Percentiles rank a stretch among this genome's conserved stretches.
Evolutionary conservation across 768 basidiomycete genomes (phyloP).

Genomic region (Pisolithus albus): DNA sequence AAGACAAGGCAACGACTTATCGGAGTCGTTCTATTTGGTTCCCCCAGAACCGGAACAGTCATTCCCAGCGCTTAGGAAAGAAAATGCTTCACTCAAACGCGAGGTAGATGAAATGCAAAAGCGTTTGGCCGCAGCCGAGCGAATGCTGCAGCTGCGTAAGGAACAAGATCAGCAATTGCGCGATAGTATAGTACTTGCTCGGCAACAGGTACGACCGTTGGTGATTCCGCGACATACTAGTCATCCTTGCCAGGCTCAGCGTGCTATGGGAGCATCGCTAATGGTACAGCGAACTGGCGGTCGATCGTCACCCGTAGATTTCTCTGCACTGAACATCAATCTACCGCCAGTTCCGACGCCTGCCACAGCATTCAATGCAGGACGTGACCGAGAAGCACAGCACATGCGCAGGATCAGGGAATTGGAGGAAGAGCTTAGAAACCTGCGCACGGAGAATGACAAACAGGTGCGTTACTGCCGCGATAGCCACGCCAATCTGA

Average conservation of each 20-base stretch:
- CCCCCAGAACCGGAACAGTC: slow-evolving; percentile 54
- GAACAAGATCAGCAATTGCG: slow-evolving; percentile 76
- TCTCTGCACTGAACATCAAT: slow-evolving; percentile 53
- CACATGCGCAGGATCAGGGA: slow-evolving; percentile 54
- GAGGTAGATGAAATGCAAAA: slow-evolving; percentile 54
- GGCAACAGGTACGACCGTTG: slow-evolving; percentile 48
- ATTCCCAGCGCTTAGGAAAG: slow-evolving; percentile 47
- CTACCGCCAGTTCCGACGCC: slow-evolving; percentile 41
- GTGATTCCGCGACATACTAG: neutral
- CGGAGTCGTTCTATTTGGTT: slow-evolving; percentile 75
- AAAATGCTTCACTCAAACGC: slow-evolving; percentile 57
- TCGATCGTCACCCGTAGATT: slow-evolving; percentile 39
- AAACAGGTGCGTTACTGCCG: slow-evolving; percentile 54
- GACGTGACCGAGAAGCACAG: slow-evolving; percentile 51
- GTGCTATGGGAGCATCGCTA: slow-evolving; percentile 66
- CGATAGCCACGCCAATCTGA: slow-evolving; percentile 7
- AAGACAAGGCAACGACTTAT: slow-evolving; percentile 53
- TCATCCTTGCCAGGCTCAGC: slow-evolving; percentile 56
- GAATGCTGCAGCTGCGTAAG: slow-evolving; percentile 57
- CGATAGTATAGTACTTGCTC: slow-evolving; percentile 72
- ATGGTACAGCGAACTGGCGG: slow-evolving; percentile 41
- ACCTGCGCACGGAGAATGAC: slow-evolving; percentile 64
- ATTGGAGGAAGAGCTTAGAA: slow-evolving; percentile 71
- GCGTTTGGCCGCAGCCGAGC: slow-evolving; percentile 55
- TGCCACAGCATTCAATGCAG: slow-evolving; percentile 43